Evolutionary conservation across 352 stramenopile species (phyloP).

Genomic region (Globisporangium camurandrum): DNA sequence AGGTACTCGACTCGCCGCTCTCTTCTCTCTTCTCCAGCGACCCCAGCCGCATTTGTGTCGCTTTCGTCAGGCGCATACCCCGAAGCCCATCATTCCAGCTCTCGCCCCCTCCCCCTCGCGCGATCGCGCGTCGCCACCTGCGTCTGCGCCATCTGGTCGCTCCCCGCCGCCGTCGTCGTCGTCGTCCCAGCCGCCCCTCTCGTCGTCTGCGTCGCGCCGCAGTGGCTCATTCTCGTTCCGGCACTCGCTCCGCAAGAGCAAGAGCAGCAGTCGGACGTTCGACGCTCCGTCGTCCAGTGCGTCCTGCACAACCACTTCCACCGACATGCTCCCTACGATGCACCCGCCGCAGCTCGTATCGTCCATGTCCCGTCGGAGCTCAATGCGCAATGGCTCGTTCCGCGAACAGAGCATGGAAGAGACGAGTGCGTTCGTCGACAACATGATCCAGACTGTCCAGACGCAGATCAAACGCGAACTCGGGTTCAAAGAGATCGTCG

Average conservation of each 20-base stretch:
- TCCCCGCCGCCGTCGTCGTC: too few species aligned
- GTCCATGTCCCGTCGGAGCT: slow-evolving; percentile 24
- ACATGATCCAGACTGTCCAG: slow-evolving; percentile 61
- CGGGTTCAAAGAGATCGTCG: slow-evolving; percentile 55
- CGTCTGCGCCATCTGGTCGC: too few species aligned
- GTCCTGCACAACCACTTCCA: not conserved
- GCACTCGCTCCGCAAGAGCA: not conserved
- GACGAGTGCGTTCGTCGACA: slow-evolving; percentile 51
- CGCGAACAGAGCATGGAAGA: slow-evolving; percentile 48
- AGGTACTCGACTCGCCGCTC: too few species aligned
- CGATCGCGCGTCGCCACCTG: too few species aligned
- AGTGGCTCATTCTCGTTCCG: slow-evolving; percentile 1
- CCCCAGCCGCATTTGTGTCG: not conserved
- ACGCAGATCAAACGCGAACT: slow-evolving; percentile 47
- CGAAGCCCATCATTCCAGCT: slow-evolving; percentile 1
- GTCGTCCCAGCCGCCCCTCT: not conserved
- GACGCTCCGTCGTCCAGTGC: not conserved
- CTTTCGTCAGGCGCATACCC: not conserved
- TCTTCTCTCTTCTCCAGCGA: not conserved
- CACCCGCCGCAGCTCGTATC: slow-evolving; percentile 27
- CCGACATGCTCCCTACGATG: slow-evolving; percentile 27
- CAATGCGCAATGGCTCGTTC: slow-evolving; percentile 19
- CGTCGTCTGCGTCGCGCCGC: not conserved
- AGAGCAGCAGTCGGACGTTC: not conserved
- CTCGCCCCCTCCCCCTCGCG: too few species aligned